A percentile compares a stretch with the other conserved stretches of the same genome.
These are phyloP conservation scores for Aureobasidium sp. DNA, from an alignment of 2,329 filamentous ascomycete species.

Conservation along the genomic window DNA sequence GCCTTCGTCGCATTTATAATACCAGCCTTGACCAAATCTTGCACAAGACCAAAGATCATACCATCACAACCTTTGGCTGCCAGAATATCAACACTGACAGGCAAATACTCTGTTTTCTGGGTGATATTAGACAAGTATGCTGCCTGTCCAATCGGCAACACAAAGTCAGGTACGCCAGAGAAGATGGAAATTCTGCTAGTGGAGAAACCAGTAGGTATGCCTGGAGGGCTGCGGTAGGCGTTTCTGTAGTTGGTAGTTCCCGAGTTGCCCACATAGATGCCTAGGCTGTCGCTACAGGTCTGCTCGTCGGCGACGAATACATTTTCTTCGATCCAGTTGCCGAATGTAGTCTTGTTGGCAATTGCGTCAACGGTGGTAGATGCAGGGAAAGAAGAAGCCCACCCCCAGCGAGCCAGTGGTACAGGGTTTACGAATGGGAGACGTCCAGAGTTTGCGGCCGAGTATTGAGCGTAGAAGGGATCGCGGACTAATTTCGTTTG, in stretches of 20 bases:
- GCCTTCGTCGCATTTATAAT: slow-evolving; percentile 52
- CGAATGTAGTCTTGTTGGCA: slow-evolving; percentile 56
- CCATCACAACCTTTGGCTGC: slow-evolving; percentile 68
- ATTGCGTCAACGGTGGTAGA: slow-evolving; percentile 48
- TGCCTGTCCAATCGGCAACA: slow-evolving; percentile 49
- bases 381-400: slow-evolving; percentile 45
- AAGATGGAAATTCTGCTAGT: slow-evolving; percentile 54
- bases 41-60: slow-evolving; percentile 60
- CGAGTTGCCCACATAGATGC: slow-evolving; percentile 53
- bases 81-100: slow-evolving; percentile 65
- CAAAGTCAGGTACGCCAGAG: slow-evolving; percentile 53
- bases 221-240: slow-evolving; percentile 46
- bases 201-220: slow-evolving; percentile 53
- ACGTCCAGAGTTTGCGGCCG: slow-evolving; percentile 48
- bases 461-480: slow-evolving; percentile 58
- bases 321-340: slow-evolving; percentile 52
- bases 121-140: slow-evolving; percentile 55
- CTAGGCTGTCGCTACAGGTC: slow-evolving; percentile 55
- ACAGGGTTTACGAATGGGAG: slow-evolving; percentile 56
- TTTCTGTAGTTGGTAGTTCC: slow-evolving; percentile 52
- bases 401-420: slow-evolving; percentile 54
- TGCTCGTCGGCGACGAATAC: slow-evolving; percentile 46
- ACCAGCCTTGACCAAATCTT: slow-evolving; percentile 56
- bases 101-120: slow-evolving; percentile 55
- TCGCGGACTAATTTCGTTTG: slow-evolving; percentile 52